A percentile compares a stretch with the other conserved stretches of the same genome.
These are phyloP conservation scores for Fusarium haematococcum DNA, from an alignment of 2,329 filamentous ascomycete genomes.

Conservation along the genomic window DNA sequence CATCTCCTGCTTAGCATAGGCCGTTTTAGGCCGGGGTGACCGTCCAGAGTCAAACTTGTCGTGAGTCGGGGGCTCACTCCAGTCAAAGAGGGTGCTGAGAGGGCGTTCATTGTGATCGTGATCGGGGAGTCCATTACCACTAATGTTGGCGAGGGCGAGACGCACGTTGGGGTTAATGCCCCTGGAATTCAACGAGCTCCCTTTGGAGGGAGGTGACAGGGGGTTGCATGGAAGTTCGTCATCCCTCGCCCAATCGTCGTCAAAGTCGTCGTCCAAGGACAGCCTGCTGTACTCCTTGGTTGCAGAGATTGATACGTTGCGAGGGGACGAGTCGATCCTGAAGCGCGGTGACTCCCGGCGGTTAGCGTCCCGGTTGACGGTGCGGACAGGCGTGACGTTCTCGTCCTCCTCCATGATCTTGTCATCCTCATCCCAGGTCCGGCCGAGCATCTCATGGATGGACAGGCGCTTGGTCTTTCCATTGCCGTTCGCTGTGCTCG, in stretches of 20 bases:
- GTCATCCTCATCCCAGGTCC: conserved; percentile 65
- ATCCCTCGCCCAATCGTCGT: conserved; percentile 71
- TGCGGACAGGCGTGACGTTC: conserved; percentile 63
- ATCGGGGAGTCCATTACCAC: conserved; percentile 56
- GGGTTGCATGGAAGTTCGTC: conserved; percentile 66
- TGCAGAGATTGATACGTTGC: conserved; percentile 48
- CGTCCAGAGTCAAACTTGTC: conserved; percentile 71
- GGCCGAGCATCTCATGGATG: conserved; percentile 69
- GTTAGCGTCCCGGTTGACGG: conserved; percentile 36
- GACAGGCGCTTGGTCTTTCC: conserved; percentile 66
- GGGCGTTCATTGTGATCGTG: conserved; percentile 57
- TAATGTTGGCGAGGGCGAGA: conserved; percentile 65
- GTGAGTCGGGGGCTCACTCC: conserved; percentile 74
- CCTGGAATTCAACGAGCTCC: conserved; percentile 64
- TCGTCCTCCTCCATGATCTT: conserved; percentile 75
- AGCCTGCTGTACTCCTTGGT: conserved; percentile 60
- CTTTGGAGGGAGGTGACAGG: conserved; percentile 66
- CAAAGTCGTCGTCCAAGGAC: conserved; percentile 72
- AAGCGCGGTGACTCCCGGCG: conserved; percentile 41
- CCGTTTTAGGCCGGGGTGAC: conserved; percentile 76
- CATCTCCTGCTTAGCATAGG: conserved; percentile 79
- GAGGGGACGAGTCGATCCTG: conserved; percentile 46
- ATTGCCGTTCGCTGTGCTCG: conserved; percentile 66
- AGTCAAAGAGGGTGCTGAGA: conserved; percentile 80
- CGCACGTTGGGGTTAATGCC: conserved; percentile 66